These are phyloP conservation scores for Phaseolus lunatus DNA, from an alignment of 306 rosid genomes.

Conservation along the genomic window DNA sequence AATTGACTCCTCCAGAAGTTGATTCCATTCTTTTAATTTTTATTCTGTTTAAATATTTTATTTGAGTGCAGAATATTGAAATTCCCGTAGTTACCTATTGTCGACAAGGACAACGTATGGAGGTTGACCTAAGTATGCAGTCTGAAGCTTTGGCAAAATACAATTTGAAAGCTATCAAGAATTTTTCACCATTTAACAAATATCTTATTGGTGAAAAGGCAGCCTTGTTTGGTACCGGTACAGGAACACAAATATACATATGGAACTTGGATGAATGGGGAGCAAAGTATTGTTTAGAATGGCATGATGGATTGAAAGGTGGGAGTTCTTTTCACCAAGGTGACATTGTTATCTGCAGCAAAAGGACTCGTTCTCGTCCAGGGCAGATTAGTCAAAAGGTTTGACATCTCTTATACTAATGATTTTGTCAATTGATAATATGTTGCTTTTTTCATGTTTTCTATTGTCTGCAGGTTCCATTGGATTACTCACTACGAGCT, in stretches of 20 bases:
- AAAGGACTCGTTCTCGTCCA: constrained; percentile 63
- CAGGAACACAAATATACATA: constrained; percentile 67
- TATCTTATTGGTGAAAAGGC: constrained; percentile 68
- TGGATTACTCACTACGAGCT: constrained; percentile 65
- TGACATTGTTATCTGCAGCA: constrained; percentile 57
- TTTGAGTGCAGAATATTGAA: constrained; percentile 63
- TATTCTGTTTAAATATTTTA: constrained; percentile 23
- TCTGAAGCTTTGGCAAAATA: constrained; percentile 54
- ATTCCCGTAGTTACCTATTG: constrained; percentile 61
- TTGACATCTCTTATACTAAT: constrained; percentile 20
- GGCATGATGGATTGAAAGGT: constrained; percentile 55
- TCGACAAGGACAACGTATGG: constrained; percentile 58
- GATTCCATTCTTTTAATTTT: constrained; percentile 18
- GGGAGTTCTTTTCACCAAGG: constrained; percentile 64
- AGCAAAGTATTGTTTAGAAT: constrained; percentile 56
- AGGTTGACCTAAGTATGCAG: constrained; percentile 54
- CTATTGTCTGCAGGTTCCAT: constrained; percentile 53
- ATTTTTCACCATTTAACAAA: constrained; percentile 62
- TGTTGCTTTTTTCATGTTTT: constrained; percentile 30
- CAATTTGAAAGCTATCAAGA: constrained; percentile 61
- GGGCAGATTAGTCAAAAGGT: constrained; percentile 65
- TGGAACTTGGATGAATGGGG: constrained; percentile 72
- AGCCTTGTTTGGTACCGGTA: constrained; percentile 52
- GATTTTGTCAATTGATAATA: constrained; percentile 12
- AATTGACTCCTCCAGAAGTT: constrained; percentile 16